Evolutionary conservation across 83 land plant genomes (phyloP).

Genomic region (Picea mariana): DNA sequence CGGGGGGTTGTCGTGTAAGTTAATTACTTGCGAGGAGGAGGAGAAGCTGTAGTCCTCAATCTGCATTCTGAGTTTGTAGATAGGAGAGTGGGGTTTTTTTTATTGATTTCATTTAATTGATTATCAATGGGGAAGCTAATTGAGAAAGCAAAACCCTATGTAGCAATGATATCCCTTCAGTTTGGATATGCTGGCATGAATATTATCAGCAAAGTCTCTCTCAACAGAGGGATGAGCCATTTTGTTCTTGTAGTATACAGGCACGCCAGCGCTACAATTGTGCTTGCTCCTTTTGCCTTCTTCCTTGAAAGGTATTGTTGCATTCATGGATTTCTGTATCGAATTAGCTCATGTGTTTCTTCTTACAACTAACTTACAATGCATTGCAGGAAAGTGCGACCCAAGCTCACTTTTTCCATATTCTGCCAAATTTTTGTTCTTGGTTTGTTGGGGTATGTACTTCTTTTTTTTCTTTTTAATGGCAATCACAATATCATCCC

Average conservation of each 20-base stretch:
- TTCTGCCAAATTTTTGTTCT: constrained; percentile 18
- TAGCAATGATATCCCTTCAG: constrained; percentile 18
- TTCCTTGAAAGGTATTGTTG: constrained; percentile 3
- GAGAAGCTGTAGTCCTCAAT: too few species aligned
- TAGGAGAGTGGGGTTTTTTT: too few species aligned
- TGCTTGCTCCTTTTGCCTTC: constrained; percentile 13
- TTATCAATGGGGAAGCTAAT: not conserved
- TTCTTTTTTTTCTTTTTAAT: too few species aligned
- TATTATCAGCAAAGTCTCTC: constrained; percentile 17
- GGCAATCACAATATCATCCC: too few species aligned
- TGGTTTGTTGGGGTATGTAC: constrained; percentile 16
- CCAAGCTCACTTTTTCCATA: constrained; percentile 11
- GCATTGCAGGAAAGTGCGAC: constrained; percentile 17
- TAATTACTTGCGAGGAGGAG: too few species aligned
- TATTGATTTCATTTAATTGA: too few species aligned
- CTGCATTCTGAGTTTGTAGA: too few species aligned
- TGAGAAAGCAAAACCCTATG: constrained; percentile 14
- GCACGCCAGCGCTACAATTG: not conserved
- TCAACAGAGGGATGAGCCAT: constrained; percentile 17
- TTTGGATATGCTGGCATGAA: constrained; percentile 29
- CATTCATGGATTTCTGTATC: not conserved
- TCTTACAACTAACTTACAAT: not conserved
- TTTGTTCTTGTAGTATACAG: constrained; percentile 17
- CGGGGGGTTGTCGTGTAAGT: too few species aligned
- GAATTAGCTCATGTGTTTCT: not conserved